These are phyloP conservation scores for Penicillium frequentans DNA, from an alignment of 2,329 filamentous ascomycete genomes.

Conservation along the genomic window DNA sequence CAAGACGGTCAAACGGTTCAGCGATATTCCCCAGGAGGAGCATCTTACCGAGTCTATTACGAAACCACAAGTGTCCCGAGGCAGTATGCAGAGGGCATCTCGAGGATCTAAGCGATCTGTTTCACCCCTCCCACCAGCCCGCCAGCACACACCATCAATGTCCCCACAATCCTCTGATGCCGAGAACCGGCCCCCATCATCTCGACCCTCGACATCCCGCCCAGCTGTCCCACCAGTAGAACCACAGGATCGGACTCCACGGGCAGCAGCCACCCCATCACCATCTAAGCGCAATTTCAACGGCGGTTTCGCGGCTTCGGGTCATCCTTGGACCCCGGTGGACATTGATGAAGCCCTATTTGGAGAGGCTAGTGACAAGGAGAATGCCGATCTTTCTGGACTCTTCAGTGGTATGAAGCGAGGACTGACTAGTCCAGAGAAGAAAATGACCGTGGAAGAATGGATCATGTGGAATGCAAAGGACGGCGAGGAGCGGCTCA, in stretches of 20 bases:
- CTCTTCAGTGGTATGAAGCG: conserved; percentile 56
- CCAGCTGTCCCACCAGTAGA: conserved; percentile 34
- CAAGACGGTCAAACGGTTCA: conserved; percentile 39
- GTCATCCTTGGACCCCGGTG: conserved; percentile 67
- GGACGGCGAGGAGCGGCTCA: conserved; percentile 75
- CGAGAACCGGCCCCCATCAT: conserved; percentile 75
- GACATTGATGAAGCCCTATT: conserved; percentile 69
- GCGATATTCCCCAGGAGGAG: conserved; percentile 38
- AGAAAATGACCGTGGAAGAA: conserved; percentile 87
- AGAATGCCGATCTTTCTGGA: conserved; percentile 52
- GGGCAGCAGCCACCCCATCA: conserved; percentile 52
- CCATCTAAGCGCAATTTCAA: conserved; percentile 61
- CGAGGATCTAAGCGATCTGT: conserved; percentile 15
- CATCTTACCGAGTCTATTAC: conserved; percentile 33
- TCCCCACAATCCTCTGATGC: conserved; percentile 77
- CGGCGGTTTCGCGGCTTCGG: conserved; percentile 54
- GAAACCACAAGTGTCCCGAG: conserved; percentile 24
- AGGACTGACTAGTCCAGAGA: conserved; percentile 72
- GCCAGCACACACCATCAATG: conserved; percentile 57
- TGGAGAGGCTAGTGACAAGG: conserved; percentile 39
- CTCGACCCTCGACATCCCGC: conserved; percentile 54
- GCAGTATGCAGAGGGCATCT: conserved; percentile 9
- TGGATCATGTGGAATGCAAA: conserved; percentile 84
- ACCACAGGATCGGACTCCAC: conserved; percentile 40
- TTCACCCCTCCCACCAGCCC: conserved; percentile 36